These are phyloP conservation scores for Takakia lepidozioides DNA, from an alignment of 225 moss, liverwort and hornwort species.

Conservation along the genomic window DNA sequence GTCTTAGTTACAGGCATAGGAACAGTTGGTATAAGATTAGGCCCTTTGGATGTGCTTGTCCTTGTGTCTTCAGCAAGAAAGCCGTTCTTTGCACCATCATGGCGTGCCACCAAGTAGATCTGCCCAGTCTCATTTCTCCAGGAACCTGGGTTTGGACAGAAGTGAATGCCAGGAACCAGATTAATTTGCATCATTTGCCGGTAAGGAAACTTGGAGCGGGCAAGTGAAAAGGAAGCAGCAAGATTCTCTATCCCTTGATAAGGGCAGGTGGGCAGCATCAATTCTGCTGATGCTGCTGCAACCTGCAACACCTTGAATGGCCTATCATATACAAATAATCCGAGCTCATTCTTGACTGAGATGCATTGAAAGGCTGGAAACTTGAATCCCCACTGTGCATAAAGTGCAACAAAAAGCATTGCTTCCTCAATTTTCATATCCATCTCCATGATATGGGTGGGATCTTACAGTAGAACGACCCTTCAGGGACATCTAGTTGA, in stretches of 20 bases:
- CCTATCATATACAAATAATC: slow-evolving; percentile 28
- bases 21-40: too few species aligned
- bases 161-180: slow-evolving; percentile 40
- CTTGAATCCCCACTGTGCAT: slow-evolving; percentile 33
- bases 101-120: too few species aligned
- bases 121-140: too few species aligned
- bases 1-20: too few species aligned
- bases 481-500: too few species aligned
- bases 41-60: too few species aligned
- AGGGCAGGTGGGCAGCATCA: slow-evolving; percentile 33
- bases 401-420: slow-evolving; percentile 38
- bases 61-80: too few species aligned
- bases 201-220: slow-evolving; percentile 9
- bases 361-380: slow-evolving; percentile 37
- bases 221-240: slow-evolving; percentile 9
- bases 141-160: slow-evolving; percentile 20
- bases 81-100: too few species aligned
- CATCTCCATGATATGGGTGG: too few species aligned
- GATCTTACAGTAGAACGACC: too few species aligned
- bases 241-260: slow-evolving; percentile 30
- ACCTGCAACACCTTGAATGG: slow-evolving; percentile 34
- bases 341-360: slow-evolving; percentile 20
- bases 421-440: slow-evolving; percentile 42
- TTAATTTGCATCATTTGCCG: slow-evolving; percentile 23
- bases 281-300: slow-evolving; percentile 33